Evolutionary conservation across 192 early-diverging fungal species (phyloP).

Genomic region (Coemansia sp.): DNA sequence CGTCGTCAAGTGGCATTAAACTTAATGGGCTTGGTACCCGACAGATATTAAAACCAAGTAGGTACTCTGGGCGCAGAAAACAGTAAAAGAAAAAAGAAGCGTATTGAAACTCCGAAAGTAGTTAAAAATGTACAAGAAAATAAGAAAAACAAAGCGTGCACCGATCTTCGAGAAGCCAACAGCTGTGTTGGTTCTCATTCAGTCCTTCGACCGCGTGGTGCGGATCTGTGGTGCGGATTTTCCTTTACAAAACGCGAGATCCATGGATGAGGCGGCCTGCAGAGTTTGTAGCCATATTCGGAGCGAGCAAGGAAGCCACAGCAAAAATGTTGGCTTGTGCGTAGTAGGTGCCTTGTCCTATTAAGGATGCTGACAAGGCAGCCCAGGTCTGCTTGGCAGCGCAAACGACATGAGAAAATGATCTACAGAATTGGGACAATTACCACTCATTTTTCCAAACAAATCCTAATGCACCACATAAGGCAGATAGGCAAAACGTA

Average conservation of each 20-base stretch:
- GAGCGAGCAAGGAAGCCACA: conserved; percentile 3
- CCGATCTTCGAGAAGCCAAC: neutral
- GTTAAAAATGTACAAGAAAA: neutral
- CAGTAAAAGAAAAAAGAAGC: conserved; percentile 7
- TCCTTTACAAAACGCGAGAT: neutral
- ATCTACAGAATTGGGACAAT: conserved; percentile 7
- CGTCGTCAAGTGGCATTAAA: neutral
- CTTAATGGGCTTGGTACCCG: neutral
- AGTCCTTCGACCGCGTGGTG: neutral
- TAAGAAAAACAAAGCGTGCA: neutral
- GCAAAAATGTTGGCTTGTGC: neutral
- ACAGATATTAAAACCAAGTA: neutral
- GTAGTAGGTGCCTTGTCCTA: conserved; percentile 1
- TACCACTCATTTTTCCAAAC: neutral
- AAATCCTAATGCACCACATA: neutral
- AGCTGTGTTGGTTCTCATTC: neutral
- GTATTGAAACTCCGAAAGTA: neutral
- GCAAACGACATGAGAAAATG: conserved; percentile 2
- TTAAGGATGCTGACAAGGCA: conserved; percentile 4
- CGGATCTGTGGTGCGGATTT: neutral
- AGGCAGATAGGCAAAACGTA: neutral
- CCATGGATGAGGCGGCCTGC: conserved; percentile 8
- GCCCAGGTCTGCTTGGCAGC: conserved; percentile 5
- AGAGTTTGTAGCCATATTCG: conserved; percentile 1
- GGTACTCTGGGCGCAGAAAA: neutral